Base-by-base conservation (phyloP, 2,329 filamentous ascomycete species). In the Lachnellula arida region DNA sequence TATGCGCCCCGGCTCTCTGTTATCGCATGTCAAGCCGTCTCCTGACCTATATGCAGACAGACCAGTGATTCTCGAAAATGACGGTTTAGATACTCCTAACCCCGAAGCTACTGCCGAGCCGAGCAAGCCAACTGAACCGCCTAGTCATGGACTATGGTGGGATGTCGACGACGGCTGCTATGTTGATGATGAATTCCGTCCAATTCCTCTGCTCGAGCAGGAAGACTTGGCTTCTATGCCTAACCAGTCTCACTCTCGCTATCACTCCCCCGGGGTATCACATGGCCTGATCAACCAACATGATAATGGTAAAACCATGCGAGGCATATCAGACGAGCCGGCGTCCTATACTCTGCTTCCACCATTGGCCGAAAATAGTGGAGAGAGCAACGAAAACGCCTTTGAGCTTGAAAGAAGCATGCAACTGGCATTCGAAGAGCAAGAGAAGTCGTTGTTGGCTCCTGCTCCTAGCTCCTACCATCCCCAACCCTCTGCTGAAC, bases 161-260 rank as follows among this genome's bases (percentile, higher is more conserved):
- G 23, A 25, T 59, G 22, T 60, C 15, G 39, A 40, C 28, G 35
- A 56, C 49, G 40, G 48, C 48, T 28, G 28, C 51, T 51, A 47
- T 47, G 34, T 43, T 55, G 37, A 60, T 19, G 46, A 6, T 37
- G 54, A 55, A 42, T 46, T 61, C 46, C 59, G 51, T 59, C 57
- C 51, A 57, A 55, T 57, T 46, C 37, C 54, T 46, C 43, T 40
- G 28, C 17, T 54, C 48, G 23, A 53, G 52, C 53, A 42, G 51
- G 58, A 52, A 60, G 52, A 54, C 39, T 55, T 59, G 59, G 44
- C 55, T 62, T 49, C 50, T 49, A 52, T 34, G 53, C 51, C 58
- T 58, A 42, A 49, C 43, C 40, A 37, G 15, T 12, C 35, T n/a
- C 9, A 12, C 11, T 12, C 9, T n/a, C 9, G 11, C 35, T 25